phyloP scores from a whole-genome alignment of 139 green algal genomes.

The Micractinium conductrix region DNA sequence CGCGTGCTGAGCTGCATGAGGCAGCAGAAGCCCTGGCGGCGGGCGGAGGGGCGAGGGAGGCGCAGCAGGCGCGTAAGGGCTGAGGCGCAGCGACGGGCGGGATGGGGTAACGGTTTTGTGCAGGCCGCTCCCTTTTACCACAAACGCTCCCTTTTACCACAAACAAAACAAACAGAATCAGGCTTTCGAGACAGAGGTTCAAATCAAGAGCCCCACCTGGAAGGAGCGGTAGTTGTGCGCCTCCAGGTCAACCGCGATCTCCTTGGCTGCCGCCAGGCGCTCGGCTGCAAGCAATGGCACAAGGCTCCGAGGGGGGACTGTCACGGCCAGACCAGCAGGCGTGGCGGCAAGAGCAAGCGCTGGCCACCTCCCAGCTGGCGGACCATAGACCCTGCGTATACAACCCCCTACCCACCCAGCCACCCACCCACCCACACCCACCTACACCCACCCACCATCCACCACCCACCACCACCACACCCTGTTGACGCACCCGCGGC shows the following conservation, averaged over 20 bases:
- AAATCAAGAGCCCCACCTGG: conserved; percentile 28
- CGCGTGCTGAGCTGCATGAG: conserved; percentile 91
- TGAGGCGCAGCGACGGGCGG: too few relatives aligned
- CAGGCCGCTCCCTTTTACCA: too few relatives aligned
- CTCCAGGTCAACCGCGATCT: conserved; percentile 93
- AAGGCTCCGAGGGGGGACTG: background rate
- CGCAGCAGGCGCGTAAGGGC: background rate
- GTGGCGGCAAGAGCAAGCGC: background rate
- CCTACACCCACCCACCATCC: background rate
- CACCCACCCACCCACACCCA: background rate
- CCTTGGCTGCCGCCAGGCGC: conserved; percentile 46
- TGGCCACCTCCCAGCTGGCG: background rate
- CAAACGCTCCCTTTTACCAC: conserved; percentile 17
- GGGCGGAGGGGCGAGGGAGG: conserved; percentile 67
- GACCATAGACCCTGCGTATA: background rate
- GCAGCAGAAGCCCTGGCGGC: conserved; percentile 88
- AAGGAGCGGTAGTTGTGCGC: conserved; percentile 83
- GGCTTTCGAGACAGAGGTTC: too few relatives aligned
- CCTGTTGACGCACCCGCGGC: background rate
- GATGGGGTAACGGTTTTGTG: too few relatives aligned
- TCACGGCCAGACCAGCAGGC: background rate
- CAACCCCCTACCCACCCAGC: background rate
- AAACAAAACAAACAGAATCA: too few relatives aligned
- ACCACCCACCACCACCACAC: background rate
- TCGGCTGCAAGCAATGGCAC: conserved; percentile 13